Conservation (phyloP, 768 basidiomycete species). For the Kwoniella sp. region DNA sequence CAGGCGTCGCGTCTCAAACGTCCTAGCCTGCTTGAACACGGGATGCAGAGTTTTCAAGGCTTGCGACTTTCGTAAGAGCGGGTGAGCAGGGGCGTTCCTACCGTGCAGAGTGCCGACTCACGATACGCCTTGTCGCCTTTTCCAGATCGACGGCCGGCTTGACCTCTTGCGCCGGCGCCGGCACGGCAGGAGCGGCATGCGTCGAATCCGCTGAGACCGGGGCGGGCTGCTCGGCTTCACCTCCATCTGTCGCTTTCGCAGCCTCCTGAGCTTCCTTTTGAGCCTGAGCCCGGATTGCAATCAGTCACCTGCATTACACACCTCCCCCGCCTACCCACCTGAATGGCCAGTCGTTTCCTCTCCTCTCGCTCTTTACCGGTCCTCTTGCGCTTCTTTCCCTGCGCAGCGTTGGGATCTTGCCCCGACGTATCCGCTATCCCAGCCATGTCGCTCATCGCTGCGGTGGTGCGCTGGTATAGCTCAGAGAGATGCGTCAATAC, state of each 20-base stretch:
- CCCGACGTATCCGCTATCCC: neutral
- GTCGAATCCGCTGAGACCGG: no score
- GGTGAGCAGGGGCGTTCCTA: neutral
- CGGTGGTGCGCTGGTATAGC: neutral
- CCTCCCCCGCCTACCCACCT: slow-evolving; percentile 19
- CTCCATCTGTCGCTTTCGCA: neutral
- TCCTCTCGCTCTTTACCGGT: slow-evolving; percentile 46
- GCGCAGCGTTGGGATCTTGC: neutral
- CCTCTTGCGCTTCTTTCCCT: slow-evolving; percentile 41
- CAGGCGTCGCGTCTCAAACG: slow-evolving; percentile 74
- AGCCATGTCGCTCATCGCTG: neutral
- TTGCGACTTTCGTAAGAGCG: slow-evolving; percentile 59
- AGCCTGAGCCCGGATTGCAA: no score
- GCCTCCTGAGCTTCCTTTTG: slow-evolving; percentile 4
- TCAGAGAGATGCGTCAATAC: no score
- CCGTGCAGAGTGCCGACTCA: neutral
- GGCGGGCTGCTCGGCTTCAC: neutral
- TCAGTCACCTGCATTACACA: no score
- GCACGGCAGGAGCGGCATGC: neutral
- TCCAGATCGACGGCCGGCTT: slow-evolving; percentile 5
- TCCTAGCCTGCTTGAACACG: slow-evolving; percentile 72
- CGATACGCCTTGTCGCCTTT: slow-evolving; percentile 5
- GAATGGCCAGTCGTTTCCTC: slow-evolving; percentile 33
- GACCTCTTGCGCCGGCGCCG: neutral
- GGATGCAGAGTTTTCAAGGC: slow-evolving; percentile 67